Conservation (phyloP, 2,329 filamentous ascomycete species). For the Huntiella moniliformis region DNA sequence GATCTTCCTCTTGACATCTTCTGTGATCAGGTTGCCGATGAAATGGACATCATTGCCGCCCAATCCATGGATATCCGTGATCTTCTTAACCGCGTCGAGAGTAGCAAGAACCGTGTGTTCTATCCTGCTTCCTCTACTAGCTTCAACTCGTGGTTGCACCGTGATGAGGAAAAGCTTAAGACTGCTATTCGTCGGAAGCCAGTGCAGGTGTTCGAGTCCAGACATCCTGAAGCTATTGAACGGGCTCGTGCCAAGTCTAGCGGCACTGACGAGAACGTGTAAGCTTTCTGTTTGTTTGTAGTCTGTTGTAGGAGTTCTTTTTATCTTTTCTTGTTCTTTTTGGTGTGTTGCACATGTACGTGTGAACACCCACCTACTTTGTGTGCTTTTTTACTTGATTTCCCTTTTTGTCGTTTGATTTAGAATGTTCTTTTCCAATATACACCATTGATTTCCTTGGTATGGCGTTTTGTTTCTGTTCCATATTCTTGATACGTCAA, state of each 20-base stretch:
- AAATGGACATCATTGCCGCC: slow-evolving; percentile 55
- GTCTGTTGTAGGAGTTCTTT: not conserved
- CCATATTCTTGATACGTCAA: too few relatives aligned
- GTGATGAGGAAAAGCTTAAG: slow-evolving; percentile 23
- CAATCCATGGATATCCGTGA: slow-evolving; percentile 19
- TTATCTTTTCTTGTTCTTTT: not conserved
- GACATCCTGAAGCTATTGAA: slow-evolving; percentile 2
- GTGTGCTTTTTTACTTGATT: not conserved
- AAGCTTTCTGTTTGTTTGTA: not conserved
- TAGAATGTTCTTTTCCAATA: not conserved
- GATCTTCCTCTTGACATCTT: slow-evolving; percentile 60
- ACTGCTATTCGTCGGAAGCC: slow-evolving; percentile 24
- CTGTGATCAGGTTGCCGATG: slow-evolving; percentile 54
- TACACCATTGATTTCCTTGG: too few relatives aligned
- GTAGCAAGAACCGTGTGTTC: slow-evolving; percentile 30
- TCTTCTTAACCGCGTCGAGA: slow-evolving; percentile 18
- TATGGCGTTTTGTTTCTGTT: too few relatives aligned
- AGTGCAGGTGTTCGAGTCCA: slow-evolving; percentile 17
- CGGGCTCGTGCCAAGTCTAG: not conserved
- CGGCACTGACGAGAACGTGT: slow-evolving; percentile 8
- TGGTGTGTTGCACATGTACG: not conserved
- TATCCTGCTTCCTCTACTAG: slow-evolving; percentile 32
- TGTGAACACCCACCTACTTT: not conserved
- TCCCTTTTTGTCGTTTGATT: not conserved
- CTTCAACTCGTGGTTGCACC: slow-evolving; percentile 21